phyloP scores from a whole-genome alignment of 495 filamentous ascomycete species.

The Penicillium canescens region DNA sequence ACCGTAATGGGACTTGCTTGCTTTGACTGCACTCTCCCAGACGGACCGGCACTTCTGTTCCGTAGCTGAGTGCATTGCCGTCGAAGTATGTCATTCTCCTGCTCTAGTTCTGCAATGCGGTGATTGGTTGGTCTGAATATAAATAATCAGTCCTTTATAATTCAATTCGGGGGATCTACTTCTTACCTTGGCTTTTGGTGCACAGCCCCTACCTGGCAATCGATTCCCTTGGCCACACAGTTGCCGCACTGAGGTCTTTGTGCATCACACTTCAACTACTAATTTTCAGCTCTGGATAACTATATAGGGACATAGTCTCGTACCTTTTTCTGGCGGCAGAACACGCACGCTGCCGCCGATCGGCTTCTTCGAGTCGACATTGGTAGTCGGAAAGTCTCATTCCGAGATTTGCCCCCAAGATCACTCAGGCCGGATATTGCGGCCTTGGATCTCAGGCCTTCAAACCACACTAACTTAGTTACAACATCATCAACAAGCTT shows the following conservation, averaged over 20 bases:
- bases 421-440: not conserved
- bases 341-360: conserved; percentile 27
- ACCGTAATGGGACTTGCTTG: conserved; percentile 5
- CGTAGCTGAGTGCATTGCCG: conserved; percentile 10
- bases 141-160: not conserved
- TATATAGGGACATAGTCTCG: not conserved
- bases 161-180: not conserved
- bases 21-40: conserved; percentile 1
- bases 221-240: conserved; percentile 24
- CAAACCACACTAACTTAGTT: too few species aligned
- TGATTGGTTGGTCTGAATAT: conserved; percentile 25
- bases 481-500: too few species aligned
- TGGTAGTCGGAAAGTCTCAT: not conserved
- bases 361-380: conserved; percentile 26
- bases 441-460: too few species aligned
- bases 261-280: conserved; percentile 33
- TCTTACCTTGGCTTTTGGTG: conserved; percentile 25
- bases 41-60: not conserved
- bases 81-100: conserved; percentile 28
- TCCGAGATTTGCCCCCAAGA: conserved; percentile 3
- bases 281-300: not conserved
- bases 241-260: conserved; percentile 26
- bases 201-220: conserved; percentile 16
- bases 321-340: conserved; percentile 34
- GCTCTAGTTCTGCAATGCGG: conserved; percentile 26